Base-by-base conservation (phyloP, 1,284 basidiomycete species). In the Ganoderma sp. region DNA sequence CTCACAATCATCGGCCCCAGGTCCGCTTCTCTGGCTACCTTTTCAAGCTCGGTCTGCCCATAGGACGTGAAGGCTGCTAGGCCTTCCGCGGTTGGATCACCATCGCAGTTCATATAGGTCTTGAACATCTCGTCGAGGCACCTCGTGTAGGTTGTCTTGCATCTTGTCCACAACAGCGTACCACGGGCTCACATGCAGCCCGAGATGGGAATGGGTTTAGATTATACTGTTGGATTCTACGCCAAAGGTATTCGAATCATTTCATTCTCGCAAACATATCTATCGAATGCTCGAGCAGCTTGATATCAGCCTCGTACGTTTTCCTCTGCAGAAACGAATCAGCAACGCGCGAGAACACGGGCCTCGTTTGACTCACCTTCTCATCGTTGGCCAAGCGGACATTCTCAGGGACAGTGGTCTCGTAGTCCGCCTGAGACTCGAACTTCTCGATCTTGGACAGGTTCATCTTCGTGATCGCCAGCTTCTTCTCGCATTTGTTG, bases 401-500 rank as follows among this genome's bases (percentile, higher is more conserved):
- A 68, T 88, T 88, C 68, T 85, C 89, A 0, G 95, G 94, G 15
- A 97, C 90, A 67, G 90, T 92, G 34, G 85, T 84, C 77, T 88
- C 87, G 78, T 97, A 97, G 75, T 94, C 92, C 1, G 89, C 80
- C 71, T 92, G 90, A 9, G 56, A 58, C 56, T 58, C 34, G n/a
- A 90, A 78, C 80, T 95, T 95, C 71, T 83, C 75, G 42, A 97
- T 81, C 84, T 97, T 98, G 50, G 90, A 88, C 54, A 92, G 82
- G 73, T 88, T 90, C 68, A 92, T 75, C 65, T 85, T 82, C 7
- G 88, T 89, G 7, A 96, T 81, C 42, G 90, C 87, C 1, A 93
- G 85, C 81, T 95, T 96, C 87, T 96, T 97, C 76, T 94, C 89
- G 71, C 91, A 90, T 79, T 96, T 97, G 57, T 86, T 82, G 61